Conservation (phyloP, 2,329 filamentous ascomycete species). For the Ceratocystis variospora region DNA sequence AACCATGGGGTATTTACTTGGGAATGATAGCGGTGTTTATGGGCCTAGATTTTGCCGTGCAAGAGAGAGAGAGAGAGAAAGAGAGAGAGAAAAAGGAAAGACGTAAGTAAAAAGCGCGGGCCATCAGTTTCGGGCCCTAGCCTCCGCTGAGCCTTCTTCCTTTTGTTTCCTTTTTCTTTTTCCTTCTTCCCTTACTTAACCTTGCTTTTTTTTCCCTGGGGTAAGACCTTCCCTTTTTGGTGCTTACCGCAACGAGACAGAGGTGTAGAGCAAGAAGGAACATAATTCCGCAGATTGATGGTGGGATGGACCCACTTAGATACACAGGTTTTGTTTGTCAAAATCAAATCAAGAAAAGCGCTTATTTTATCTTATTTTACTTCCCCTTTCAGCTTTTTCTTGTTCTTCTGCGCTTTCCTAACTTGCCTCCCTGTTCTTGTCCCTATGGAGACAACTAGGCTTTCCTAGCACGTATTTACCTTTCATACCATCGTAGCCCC, state of each 20-base stretch:
- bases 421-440: not conserved
- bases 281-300: not conserved
- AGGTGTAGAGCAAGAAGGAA: not conserved
- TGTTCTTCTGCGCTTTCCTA: not conserved
- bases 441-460: not conserved
- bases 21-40: too few species aligned
- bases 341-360: not conserved
- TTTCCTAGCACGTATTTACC: not conserved
- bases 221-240: not conserved
- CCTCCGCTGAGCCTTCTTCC: not conserved
- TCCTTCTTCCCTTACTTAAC: not conserved
- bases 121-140: conserved; percentile 5
- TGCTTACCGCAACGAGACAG: not conserved
- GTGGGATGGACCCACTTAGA: not conserved
- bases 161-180: not conserved
- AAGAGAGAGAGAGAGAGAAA: not conserved
- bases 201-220: not conserved
- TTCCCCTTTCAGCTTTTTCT: not conserved
- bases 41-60: too few species aligned
- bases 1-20: too few species aligned
- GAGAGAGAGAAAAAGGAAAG: not conserved
- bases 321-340: too few species aligned
- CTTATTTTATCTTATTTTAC: conserved; percentile 1
- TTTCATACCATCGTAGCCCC: not conserved
- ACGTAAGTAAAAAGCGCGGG: not conserved